Base-by-base conservation (phyloP, 768 basidiomycete species). In the Suillus plorans region DNA sequence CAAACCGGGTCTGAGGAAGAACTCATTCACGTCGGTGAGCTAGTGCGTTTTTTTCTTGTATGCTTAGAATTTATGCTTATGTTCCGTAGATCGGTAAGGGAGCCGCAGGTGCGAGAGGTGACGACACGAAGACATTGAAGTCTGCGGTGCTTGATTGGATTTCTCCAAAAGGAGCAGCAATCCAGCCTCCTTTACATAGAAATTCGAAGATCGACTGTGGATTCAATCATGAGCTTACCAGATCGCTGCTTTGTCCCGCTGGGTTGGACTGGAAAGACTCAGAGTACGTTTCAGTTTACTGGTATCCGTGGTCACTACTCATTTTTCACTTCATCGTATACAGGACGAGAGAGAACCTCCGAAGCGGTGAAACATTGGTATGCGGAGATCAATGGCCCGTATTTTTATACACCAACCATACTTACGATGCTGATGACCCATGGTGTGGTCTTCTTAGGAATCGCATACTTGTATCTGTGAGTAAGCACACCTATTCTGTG, bases 381-480 rank as follows among this genome's bases (percentile, higher is more conserved):
- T 20, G 42, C 0, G 70, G 71, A 1, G 70, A 76, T 62, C 68
- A 73, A n/a, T 76, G 75, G 74, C 71, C 71, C 0, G 42, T 68
- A 28, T 69, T 75, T 42, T 36, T 75, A 3, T 75, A 74, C 49
- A 9, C 45, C 2, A 64, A 66, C 22, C 59, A 66, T 37, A 50
- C 31, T 1, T 76, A 69, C 57, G 63, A 75, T 37, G 41, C 64
- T 3, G 65, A 71, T 10, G 67, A 76, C 39, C 74, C 71, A 0
- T 75, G 72, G 75, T 66, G 69, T 1, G 72, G 75, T 13, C 68
- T 75, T 3, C 67, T 74, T 13, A 42, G 67, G 25, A 71, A 69
- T 58, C 6, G 36, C 0, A 16, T 73, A 5, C 69, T 76, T 5
- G 66, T 74, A 9, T 66, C 44, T 44, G 72, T 73, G 60, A 53